phyloP scores from a whole-genome alignment of 257 asterid genomes.

The Solanum okadae region DNA sequence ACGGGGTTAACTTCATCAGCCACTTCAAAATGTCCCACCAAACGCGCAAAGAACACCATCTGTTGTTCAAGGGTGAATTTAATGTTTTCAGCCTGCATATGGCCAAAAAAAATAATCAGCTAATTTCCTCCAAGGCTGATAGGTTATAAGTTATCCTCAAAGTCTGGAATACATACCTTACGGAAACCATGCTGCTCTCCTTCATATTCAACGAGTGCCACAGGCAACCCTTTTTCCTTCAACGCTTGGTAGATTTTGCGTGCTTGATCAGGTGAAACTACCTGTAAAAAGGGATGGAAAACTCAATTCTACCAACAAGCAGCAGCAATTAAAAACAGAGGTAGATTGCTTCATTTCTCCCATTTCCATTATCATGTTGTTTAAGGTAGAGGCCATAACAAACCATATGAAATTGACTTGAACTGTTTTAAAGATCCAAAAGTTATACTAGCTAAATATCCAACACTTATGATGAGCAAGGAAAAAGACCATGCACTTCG shows the following conservation, averaged over 20 bases:
- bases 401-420: not conserved
- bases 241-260: conserved; percentile 74
- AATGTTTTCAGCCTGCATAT: conserved; percentile 75
- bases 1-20: conserved; percentile 74
- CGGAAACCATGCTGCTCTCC: conserved; percentile 97
- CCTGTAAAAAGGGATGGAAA: conserved; percentile 26
- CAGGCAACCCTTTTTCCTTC: conserved; percentile 81
- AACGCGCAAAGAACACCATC: conserved; percentile 83
- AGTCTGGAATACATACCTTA: conserved; percentile 32
- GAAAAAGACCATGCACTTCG: not conserved
- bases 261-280: conserved; percentile 85
- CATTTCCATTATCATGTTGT: not conserved
- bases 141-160: not conserved
- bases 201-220: conserved; percentile 81
- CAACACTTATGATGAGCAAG: not conserved
- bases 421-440: not conserved
- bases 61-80: conserved; percentile 91
- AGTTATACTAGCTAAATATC: not conserved
- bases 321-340: not conserved
- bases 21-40: conserved; percentile 54
- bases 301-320: not conserved
- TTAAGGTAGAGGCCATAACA: not conserved
- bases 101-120: not conserved
- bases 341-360: not conserved
- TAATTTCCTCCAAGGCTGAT: not conserved